phyloP scores from a whole-genome alignment of 257 asterid genomes.

The Linderniella brevidens region DNA sequence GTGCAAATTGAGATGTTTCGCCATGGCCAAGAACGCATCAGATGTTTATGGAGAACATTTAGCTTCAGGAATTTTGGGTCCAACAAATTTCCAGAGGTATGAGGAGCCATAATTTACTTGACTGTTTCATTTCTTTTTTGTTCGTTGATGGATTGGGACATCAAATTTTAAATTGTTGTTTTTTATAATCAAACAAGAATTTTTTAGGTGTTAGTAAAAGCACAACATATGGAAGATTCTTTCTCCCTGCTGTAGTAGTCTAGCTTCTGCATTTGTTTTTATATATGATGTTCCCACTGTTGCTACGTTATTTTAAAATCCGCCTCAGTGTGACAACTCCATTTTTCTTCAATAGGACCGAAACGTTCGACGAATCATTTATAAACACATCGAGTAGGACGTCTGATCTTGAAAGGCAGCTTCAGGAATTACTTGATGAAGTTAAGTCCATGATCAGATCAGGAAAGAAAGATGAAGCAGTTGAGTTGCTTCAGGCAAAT shows the following conservation, averaged over 20 bases:
- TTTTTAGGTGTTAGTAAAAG: no score
- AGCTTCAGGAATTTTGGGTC: constrained; percentile 13
- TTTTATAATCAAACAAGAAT: no score
- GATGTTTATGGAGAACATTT: constrained; percentile 10
- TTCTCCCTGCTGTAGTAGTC: neutral
- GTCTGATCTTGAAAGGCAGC: constrained; percentile 42
- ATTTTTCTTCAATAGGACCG: constrained; percentile 12
- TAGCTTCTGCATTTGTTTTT: no score
- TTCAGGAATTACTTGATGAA: constrained; percentile 52
- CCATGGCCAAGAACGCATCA: constrained; percentile 14
- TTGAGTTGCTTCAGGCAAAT: constrained; percentile 66
- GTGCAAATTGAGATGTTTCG: constrained; percentile 14
- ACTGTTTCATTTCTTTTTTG: no score
- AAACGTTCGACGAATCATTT: constrained; percentile 16
- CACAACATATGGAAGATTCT: neutral
- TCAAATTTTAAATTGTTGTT: no score
- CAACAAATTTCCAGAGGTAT: constrained; percentile 32
- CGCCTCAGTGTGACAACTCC: constrained; percentile 6
- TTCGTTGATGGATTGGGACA: no score
- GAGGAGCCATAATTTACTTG: neutral
- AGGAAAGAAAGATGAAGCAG: constrained; percentile 64
- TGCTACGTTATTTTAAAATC: no score
- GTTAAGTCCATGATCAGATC: constrained; percentile 42
- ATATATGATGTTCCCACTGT: no score
- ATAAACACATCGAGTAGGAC: constrained; percentile 16